A percentile compares a stretch with the other conserved stretches of the same genome.
phyloP scores from a whole-genome alignment of 257 asterid species.

The Scutellaria baicalensis region DNA sequence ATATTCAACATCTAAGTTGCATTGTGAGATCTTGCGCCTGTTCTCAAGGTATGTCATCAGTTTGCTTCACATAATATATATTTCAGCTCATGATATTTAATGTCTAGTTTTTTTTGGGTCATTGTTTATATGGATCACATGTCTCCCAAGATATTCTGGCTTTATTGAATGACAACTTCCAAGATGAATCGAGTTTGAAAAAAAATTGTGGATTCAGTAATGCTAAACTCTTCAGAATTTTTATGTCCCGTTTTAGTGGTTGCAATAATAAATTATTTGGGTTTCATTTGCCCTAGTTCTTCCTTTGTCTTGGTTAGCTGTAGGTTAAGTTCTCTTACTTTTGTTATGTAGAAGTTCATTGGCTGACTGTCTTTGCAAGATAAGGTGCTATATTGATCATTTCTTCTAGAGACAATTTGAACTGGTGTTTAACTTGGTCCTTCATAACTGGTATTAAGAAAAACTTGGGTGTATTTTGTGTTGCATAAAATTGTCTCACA shows the following conservation, averaged over 20 bases:
- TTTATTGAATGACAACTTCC: background rate
- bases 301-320: background rate
- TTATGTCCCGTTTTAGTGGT: background rate
- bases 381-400: background rate
- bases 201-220: background rate
- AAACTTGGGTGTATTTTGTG: background rate
- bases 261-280: background rate
- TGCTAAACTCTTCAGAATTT: background rate
- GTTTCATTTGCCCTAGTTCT: background rate
- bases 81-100: background rate
- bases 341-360: background rate
- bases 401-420: background rate
- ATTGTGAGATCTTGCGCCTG: constrained; percentile 87
- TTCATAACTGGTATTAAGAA: background rate
- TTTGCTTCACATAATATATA: constrained; percentile 7
- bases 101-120: background rate
- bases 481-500: background rate
- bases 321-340: background rate
- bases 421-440: background rate
- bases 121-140: background rate
- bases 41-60: constrained; percentile 59
- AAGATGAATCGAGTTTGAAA: background rate
- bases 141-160: background rate
- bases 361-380: background rate
- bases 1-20: constrained; percentile 85